Evolutionary conservation across 768 basidiomycete species (phyloP).

Genomic region (Phylloporus sp.): DNA sequence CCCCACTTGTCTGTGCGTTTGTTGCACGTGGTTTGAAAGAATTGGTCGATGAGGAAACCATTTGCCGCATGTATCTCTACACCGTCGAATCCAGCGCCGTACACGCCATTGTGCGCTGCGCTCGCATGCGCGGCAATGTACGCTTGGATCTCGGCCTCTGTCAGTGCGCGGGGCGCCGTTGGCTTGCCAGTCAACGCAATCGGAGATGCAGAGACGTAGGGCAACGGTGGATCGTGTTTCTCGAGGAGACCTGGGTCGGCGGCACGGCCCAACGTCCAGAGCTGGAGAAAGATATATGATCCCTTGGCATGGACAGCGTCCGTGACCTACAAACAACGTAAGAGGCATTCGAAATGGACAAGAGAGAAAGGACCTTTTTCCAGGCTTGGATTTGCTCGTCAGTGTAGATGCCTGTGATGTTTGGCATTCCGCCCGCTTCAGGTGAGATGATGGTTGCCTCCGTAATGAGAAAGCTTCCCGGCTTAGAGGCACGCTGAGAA

Average conservation of each 20-base stretch:
- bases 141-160: conserved; percentile 31
- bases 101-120: conserved; percentile 33
- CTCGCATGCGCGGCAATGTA: conserved; percentile 27
- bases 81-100: conserved; percentile 43
- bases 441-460: conserved; percentile 54
- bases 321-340: conserved; percentile 38
- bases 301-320: conserved; percentile 52
- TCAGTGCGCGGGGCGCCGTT: conserved; percentile 14
- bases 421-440: conserved; percentile 42
- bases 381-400: conserved; percentile 50
- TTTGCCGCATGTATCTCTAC: conserved; percentile 43
- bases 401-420: conserved; percentile 27
- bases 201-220: conserved; percentile 33
- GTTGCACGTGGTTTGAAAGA: conserved; percentile 29
- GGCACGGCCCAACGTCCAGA: conserved; percentile 54
- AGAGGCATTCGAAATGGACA: neutral
- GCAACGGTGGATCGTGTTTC: conserved; percentile 32
- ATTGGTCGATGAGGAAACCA: conserved; percentile 55
- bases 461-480: conserved; percentile 46
- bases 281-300: too few species aligned
- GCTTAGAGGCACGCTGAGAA: conserved; percentile 41
- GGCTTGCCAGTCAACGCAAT: conserved; percentile 20
- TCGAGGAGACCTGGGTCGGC: conserved; percentile 34
- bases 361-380: conserved; percentile 34
- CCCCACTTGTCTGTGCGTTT: conserved; percentile 62